A percentile compares a stretch with the other conserved stretches of the same genome.
Conservation (phyloP, 169 alveolate species). For the Perkinsus marinus region DNA sequence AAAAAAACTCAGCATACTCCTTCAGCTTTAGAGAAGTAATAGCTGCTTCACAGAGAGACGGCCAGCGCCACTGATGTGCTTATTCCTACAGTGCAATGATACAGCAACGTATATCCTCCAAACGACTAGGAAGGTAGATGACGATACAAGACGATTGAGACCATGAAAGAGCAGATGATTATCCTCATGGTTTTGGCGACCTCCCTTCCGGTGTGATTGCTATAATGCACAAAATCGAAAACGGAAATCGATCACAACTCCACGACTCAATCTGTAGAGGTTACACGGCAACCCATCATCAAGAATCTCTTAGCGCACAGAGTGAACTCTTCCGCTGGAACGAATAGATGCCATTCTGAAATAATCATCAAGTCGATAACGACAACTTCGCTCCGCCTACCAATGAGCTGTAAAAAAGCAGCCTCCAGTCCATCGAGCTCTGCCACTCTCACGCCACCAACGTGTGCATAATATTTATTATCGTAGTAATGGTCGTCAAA, state of each 20-base stretch:
- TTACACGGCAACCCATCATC: neutral
- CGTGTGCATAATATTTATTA: constrained; percentile 70
- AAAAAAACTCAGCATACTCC: too few relatives aligned
- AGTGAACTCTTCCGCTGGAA: neutral
- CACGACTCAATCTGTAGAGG: neutral
- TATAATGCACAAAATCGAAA: too few relatives aligned
- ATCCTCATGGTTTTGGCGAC: too few relatives aligned
- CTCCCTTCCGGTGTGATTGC: too few relatives aligned
- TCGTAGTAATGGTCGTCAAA: constrained; percentile 75
- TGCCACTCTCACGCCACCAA: constrained; percentile 79
- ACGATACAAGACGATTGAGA: too few relatives aligned
- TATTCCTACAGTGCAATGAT: too few relatives aligned
- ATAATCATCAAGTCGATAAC: too few relatives aligned
- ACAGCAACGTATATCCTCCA: neutral
- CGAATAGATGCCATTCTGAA: neutral
- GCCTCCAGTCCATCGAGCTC: constrained; percentile 74
- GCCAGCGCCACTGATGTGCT: too few relatives aligned
- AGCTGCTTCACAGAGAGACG: too few relatives aligned
- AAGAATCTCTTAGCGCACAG: neutral
- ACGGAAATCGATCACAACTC: neutral
- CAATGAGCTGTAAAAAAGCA: constrained; percentile 53
- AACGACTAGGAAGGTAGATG: neutral
- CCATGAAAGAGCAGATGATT: too few relatives aligned
- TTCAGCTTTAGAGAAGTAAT: too few relatives aligned
- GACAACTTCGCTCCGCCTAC: neutral